These are phyloP conservation scores for Fraxinus albicans DNA, from an alignment of 305 asterid genomes.

Conservation along the genomic window DNA sequence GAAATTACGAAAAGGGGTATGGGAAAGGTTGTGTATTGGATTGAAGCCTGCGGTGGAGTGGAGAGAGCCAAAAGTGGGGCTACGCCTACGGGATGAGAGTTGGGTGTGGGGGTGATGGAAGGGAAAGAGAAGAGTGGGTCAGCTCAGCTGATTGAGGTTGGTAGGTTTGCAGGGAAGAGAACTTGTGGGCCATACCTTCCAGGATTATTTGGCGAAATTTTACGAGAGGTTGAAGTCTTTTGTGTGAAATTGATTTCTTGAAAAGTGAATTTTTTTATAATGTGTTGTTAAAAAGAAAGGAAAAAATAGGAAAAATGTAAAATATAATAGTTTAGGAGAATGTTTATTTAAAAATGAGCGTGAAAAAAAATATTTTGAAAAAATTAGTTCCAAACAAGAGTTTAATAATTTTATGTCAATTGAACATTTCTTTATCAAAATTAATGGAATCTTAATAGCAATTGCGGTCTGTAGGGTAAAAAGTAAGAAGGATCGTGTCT, in stretches of 20 bases:
- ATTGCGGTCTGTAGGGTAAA: neutral
- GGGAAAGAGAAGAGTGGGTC: neutral
- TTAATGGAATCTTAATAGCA: neutral
- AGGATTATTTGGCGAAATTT: neutral
- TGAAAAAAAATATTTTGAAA: neutral
- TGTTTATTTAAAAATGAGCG: neutral
- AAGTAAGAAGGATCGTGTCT: neutral
- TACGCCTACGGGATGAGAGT: neutral
- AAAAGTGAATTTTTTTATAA: neutral
- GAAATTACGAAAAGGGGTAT: slow-evolving; percentile 26
- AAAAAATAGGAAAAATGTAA: neutral
- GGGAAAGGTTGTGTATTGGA: slow-evolving; percentile 10
- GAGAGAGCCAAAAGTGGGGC: neutral
- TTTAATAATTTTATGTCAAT: no score
- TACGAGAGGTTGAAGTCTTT: neutral
- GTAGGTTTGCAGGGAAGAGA: slow-evolving; percentile 1
- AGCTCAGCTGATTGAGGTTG: neutral
- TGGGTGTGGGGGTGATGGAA: neutral
- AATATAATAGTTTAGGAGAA: neutral
- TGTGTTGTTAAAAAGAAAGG: neutral
- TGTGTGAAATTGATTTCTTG: neutral
- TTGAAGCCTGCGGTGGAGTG: neutral
- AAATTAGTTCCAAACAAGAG: neutral
- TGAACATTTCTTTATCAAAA: no score
- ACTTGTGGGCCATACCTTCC: neutral